Evolutionary conservation across 2,329 filamentous ascomycete genomes (phyloP), one percentile per base, ranked within the genome.

Genomic region (Helotiales sp.): DNA sequence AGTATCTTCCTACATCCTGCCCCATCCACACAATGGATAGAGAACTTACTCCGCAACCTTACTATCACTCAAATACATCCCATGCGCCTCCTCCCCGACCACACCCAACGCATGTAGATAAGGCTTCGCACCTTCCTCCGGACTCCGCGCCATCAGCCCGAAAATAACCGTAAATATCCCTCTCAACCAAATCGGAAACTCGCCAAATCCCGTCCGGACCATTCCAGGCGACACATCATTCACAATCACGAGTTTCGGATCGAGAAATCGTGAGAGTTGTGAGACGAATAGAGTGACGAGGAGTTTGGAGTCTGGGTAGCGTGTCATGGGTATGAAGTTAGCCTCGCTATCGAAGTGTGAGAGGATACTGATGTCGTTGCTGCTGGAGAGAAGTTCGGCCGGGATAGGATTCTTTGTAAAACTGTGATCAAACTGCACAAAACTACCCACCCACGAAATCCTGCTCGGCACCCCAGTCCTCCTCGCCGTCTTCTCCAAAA

Each of bases 51-150:
- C 65, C 28, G 79, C 73, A 0, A 69, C 37, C 59, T 37, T 13
- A 40, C 61, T 65, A 32, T 69, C 67, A 50, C 63, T 69, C 60
- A 69, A 37, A 49, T 69, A 69, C 55, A 47, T 24, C n/a, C 74
- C 75, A 61, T 77, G 75, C 13, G 70, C 71, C 22, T 74, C 70
- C 28, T 37, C 65, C 61, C 15, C 72, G 71, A n/a, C 58, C 6
- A 66, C 58, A 4, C 47, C 58, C 28, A 62, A 45, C 1, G 64
- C 64, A 62, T 62, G 49, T 17, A 66, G 40, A 34, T 66, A 66
- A 22, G 58, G 62, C 57, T 61, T 66, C 17, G 64, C 57, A 1
- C 64, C 64, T 8, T 61, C 57, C 1, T 66, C 64, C 15, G 58
- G n/a, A 34, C 20, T 26, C 34, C 64, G 45, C 15, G 64, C 64